Evolutionary conservation across 2,329 filamentous ascomycete species (phyloP).

Genomic region (Xylaria sp.): DNA sequence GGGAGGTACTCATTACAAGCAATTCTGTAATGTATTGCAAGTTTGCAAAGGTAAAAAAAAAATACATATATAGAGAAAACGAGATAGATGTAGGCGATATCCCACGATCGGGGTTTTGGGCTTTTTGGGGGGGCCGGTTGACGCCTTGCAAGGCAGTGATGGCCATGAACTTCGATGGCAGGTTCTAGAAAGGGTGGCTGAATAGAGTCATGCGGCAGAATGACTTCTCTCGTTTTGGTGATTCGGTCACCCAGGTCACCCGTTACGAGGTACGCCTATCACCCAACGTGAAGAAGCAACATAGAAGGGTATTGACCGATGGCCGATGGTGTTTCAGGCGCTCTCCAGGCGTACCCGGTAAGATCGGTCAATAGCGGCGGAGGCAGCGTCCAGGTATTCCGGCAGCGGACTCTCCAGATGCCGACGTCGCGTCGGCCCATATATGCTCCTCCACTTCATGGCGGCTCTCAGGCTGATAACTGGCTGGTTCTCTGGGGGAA

Average conservation of each 20-base stretch:
- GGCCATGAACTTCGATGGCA: not conserved
- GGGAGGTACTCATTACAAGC: not conserved
- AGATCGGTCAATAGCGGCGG: not conserved
- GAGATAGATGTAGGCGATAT: no score
- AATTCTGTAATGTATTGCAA: not conserved
- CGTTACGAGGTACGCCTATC: not conserved
- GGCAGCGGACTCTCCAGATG: no score
- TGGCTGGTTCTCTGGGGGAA: conserved; percentile 3
- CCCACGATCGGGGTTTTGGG: no score
- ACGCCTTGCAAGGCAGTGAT: not conserved
- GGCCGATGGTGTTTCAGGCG: not conserved
- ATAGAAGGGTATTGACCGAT: not conserved
- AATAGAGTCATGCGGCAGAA: not conserved
- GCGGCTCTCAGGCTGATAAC: not conserved
- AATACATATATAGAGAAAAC: no score
- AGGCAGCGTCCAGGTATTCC: not conserved
- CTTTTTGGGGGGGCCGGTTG: no score
- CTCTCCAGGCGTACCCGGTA: not conserved
- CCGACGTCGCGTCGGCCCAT: not conserved
- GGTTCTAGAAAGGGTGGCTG: not conserved
- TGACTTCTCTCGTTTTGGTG: not conserved
- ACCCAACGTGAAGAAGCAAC: not conserved
- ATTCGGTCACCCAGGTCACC: not conserved
- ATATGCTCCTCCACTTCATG: not conserved
- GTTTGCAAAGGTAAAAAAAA: no score